These are phyloP conservation scores for Gnaphalium uliginosum DNA, from an alignment of 129 eudicot species.

Conservation along the genomic window DNA sequence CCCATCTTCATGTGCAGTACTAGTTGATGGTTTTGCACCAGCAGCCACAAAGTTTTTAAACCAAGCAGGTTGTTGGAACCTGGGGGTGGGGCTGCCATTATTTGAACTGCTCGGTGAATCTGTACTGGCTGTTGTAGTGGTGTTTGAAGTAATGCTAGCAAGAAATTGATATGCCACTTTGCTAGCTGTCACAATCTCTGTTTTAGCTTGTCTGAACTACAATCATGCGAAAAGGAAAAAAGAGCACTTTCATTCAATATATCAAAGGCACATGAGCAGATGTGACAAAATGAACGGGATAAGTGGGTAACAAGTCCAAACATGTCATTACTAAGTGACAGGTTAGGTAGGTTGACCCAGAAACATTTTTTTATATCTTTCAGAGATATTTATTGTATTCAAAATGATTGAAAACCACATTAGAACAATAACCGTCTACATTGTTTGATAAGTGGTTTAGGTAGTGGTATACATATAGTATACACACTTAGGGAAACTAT, in stretches of 20 bases:
- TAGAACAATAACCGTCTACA: not conserved
- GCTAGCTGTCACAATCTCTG: constrained; percentile 93
- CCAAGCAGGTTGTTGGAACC: constrained; percentile 66
- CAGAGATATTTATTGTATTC: no score
- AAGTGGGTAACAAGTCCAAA: constrained; percentile 9
- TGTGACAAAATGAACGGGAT: not conserved
- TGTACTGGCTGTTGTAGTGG: constrained; percentile 19
- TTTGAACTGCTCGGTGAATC: constrained; percentile 49
- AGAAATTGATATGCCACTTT: constrained; percentile 88
- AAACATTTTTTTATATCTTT: no score
- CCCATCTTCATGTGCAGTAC: constrained; percentile 46
- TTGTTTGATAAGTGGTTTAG: not conserved
- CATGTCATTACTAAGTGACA: not conserved
- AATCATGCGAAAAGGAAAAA: constrained; percentile 7
- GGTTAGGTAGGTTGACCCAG: no score
- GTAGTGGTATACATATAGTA: not conserved
- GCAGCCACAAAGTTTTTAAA: constrained; percentile 67
- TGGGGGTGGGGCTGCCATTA: constrained; percentile 36
- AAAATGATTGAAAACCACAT: not conserved
- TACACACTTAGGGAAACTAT: not conserved
- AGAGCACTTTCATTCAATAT: not conserved
- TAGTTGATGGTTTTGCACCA: constrained; percentile 73
- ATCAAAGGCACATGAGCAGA: not conserved
- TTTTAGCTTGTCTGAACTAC: constrained; percentile 95
- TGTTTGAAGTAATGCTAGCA: constrained; percentile 64